Evolutionary conservation across 352 stramenopile species (phyloP).

Genomic region (Phytophthora chlamydospora): DNA sequence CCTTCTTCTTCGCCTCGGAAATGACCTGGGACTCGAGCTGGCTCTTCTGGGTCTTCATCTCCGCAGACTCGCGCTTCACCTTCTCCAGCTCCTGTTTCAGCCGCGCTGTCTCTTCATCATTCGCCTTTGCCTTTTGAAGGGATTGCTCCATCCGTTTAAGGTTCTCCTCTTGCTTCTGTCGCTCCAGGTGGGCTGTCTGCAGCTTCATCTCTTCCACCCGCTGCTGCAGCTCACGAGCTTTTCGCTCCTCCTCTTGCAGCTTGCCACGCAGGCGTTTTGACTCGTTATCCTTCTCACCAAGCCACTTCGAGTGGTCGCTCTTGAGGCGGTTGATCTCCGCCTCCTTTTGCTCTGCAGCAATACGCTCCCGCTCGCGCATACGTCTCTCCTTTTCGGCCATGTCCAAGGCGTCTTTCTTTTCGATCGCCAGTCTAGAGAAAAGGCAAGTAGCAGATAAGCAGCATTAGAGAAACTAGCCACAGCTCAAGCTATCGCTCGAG

Average conservation of each 20-base stretch:
- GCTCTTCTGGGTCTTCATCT: slow-evolving; percentile 47
- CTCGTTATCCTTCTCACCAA: slow-evolving; percentile 69
- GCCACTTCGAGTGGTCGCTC: slow-evolving; percentile 64
- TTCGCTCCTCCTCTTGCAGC: slow-evolving; percentile 62
- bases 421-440: slow-evolving; percentile 50
- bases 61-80: slow-evolving; percentile 47
- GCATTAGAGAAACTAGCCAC: slow-evolving; percentile 1
- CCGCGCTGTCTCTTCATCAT: slow-evolving; percentile 45
- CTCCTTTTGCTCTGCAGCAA: slow-evolving; percentile 59
- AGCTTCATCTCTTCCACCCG: slow-evolving; percentile 65
- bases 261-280: slow-evolving; percentile 72
- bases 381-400: slow-evolving; percentile 61
- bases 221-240: slow-evolving; percentile 55
- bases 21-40: slow-evolving; percentile 43
- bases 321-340: slow-evolving; percentile 72
- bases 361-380: slow-evolving; percentile 64
- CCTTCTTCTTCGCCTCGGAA: slow-evolving; percentile 43
- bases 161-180: slow-evolving; percentile 54
- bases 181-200: slow-evolving; percentile 43
- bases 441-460: slow-evolving; percentile 5
- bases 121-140: slow-evolving; percentile 42
- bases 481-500: slow-evolving; percentile 3
- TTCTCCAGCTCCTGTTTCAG: slow-evolving; percentile 64
- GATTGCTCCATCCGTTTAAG: slow-evolving; percentile 39
- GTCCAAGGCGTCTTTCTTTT: slow-evolving; percentile 71